phyloP scores from a whole-genome alignment of 495 filamentous ascomycete genomes.

The Aspergillus bertholletiae region DNA sequence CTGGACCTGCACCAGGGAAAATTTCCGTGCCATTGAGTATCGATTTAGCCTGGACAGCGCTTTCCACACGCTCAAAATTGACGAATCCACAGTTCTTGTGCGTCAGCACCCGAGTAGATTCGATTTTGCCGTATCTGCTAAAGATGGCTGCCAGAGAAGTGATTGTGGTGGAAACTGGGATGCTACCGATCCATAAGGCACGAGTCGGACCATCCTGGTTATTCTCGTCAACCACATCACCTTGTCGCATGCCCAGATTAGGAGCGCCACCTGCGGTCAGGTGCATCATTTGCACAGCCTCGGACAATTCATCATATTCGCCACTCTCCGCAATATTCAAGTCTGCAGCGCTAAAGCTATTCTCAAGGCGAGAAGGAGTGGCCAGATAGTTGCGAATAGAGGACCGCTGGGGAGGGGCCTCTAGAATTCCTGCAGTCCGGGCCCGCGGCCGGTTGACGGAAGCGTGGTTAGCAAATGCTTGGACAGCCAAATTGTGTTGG shows the following conservation, averaged over 20 bases:
- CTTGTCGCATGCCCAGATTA: conserved; percentile 47
- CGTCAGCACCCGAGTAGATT: conserved; percentile 88
- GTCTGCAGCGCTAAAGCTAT: conserved; percentile 76
- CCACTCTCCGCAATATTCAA: conserved; percentile 66
- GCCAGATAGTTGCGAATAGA: conserved; percentile 75
- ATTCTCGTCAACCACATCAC: conserved; percentile 59
- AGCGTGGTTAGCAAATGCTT: conserved; percentile 82
- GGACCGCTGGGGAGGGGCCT: conserved; percentile 70
- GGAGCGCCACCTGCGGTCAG: conserved; percentile 59
- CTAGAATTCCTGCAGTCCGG: conserved; percentile 84
- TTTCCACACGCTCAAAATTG: conserved; percentile 88
- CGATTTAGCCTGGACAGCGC: conserved; percentile 81
- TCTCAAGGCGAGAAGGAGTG: conserved; percentile 75
- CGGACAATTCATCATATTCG: conserved; percentile 68
- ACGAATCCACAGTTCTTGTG: conserved; percentile 99
- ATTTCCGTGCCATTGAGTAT: conserved; percentile 95
- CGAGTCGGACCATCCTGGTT: conserved; percentile 87
- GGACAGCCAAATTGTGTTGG: conserved; percentile 89
- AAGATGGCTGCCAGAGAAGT: conserved; percentile 93
- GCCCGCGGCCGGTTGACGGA: conserved; percentile 81
- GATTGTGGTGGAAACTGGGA: conserved; percentile 94
- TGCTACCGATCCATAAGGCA: conserved; percentile 94
- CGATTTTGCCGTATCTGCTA: conserved; percentile 81
- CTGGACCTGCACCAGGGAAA: conserved; percentile 92
- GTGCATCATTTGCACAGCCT: conserved; percentile 77